phyloP scores from a whole-genome alignment of 495 filamentous ascomycete species.

The Pseudoneurospora amorphoporcata region DNA sequence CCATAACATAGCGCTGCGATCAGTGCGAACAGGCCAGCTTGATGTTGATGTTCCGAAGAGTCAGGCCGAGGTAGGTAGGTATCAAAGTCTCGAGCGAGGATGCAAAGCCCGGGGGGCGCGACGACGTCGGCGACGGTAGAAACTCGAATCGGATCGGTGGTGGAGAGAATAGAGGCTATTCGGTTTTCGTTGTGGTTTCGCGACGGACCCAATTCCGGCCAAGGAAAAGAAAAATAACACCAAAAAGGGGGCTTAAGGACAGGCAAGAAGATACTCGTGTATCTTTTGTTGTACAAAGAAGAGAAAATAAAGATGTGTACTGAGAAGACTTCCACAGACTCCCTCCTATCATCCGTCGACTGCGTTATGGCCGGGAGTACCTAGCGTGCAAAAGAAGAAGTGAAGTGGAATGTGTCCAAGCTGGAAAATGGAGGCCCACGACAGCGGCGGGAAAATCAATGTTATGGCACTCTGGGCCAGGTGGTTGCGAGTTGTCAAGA shows the following conservation, averaged over 20 bases:
- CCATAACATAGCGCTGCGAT: constrained; percentile 42
- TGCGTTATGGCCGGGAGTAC: background rate
- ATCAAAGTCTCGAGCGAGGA: background rate
- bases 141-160: background rate
- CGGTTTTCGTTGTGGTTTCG: background rate
- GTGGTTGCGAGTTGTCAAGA: background rate
- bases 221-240: background rate
- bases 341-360: background rate
- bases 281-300: background rate
- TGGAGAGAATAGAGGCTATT: background rate
- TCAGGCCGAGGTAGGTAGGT: background rate
- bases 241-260: background rate
- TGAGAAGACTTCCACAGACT: background rate
- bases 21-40: background rate
- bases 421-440: background rate
- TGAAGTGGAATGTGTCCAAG: background rate
- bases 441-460: background rate
- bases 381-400: background rate
- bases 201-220: background rate
- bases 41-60: background rate
- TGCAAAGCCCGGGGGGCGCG: background rate
- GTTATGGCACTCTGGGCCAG: background rate
- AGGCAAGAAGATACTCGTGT: background rate
- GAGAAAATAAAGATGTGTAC: background rate
- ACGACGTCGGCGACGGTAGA: background rate